Percentiles rank a stretch among this genome's conserved stretches.
These are phyloP conservation scores for Calonectria crousiana DNA, from an alignment of 2,329 filamentous ascomycete genomes.

Conservation along the genomic window DNA sequence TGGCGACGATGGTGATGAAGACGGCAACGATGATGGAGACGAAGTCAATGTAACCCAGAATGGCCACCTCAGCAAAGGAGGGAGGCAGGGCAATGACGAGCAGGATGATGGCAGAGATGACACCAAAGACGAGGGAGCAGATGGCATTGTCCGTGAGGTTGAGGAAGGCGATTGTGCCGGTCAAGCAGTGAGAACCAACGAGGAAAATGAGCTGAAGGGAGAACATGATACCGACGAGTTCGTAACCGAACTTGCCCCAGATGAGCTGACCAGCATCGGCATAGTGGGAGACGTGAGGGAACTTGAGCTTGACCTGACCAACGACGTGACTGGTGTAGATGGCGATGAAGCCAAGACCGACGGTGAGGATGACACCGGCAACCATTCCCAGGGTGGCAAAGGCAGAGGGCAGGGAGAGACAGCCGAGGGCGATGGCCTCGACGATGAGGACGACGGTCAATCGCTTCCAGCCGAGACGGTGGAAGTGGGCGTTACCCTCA, in stretches of 20 bases:
- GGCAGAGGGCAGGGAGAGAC: slow-evolving; percentile 16
- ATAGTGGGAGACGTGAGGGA: slow-evolving; percentile 70
- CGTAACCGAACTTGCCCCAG: slow-evolving; percentile 66
- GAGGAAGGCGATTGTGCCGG: slow-evolving; percentile 71
- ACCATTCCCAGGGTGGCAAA: slow-evolving; percentile 26
- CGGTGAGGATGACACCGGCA: slow-evolving; percentile 26
- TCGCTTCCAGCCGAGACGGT: slow-evolving; percentile 29
- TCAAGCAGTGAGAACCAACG: slow-evolving; percentile 73
- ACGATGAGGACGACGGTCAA: slow-evolving; percentile 27
- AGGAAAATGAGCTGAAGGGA: slow-evolving; percentile 72
- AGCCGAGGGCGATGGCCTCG: slow-evolving; percentile 27
- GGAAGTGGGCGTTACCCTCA: slow-evolving; percentile 25
- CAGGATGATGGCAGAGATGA: slow-evolving; percentile 53
- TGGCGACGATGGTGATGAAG: slow-evolving; percentile 49
- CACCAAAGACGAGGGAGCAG: slow-evolving; percentile 46
- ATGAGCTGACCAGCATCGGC: slow-evolving; percentile 72
- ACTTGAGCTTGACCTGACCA: slow-evolving; percentile 51
- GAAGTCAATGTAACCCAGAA: slow-evolving; percentile 56
- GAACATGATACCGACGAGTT: slow-evolving; percentile 55
- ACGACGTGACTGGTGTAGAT: slow-evolving; percentile 30
- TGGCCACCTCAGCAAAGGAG: slow-evolving; percentile 52
- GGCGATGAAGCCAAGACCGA: slow-evolving; percentile 31
- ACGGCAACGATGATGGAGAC: slow-evolving; percentile 66
- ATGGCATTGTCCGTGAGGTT: slow-evolving; percentile 49
- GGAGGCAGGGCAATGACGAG: slow-evolving; percentile 54